Evolutionary conservation across 2,329 filamentous ascomycete species (phyloP).

Genomic region (Teratosphaeria nubilosa): DNA sequence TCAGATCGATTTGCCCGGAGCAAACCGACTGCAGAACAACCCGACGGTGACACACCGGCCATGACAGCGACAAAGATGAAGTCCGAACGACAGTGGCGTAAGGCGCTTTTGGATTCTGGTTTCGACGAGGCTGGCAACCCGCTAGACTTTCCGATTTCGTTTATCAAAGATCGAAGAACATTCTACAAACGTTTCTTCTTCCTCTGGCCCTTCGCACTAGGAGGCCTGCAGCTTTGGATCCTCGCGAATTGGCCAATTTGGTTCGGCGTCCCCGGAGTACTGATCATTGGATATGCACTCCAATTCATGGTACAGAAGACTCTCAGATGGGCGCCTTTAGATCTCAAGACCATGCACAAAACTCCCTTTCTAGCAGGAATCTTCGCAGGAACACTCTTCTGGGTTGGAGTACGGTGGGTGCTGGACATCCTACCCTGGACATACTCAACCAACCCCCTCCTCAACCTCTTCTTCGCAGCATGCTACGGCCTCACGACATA

Average conservation of each 20-base stretch:
- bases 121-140: constrained; percentile 70
- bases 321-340: constrained; percentile 69
- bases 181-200: constrained; percentile 84
- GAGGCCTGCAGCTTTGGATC: constrained; percentile 61
- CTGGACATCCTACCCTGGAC: constrained; percentile 67
- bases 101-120: constrained; percentile 72
- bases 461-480: constrained; percentile 65
- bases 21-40: constrained; percentile 29
- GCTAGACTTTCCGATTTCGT: constrained; percentile 62
- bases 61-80: constrained; percentile 85
- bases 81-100: constrained; percentile 69
- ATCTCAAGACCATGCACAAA: constrained; percentile 83
- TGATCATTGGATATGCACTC: constrained; percentile 57
- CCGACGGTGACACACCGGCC: constrained; percentile 77
- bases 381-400: constrained; percentile 77
- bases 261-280: constrained; percentile 61
- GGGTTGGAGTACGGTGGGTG: constrained; percentile 67
- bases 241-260: constrained; percentile 66
- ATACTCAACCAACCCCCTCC: constrained; percentile 54
- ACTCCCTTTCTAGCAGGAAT: constrained; percentile 92
- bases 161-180: constrained; percentile 63
- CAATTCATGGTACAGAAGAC: constrained; percentile 71
- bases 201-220: constrained; percentile 70
- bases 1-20: constrained; percentile 88
- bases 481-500: constrained; percentile 61